A percentile compares a stretch with the other conserved stretches of the same genome.
Conservation (phyloP, 139 green algal genomes). For the Chlorella sp. region DNA sequence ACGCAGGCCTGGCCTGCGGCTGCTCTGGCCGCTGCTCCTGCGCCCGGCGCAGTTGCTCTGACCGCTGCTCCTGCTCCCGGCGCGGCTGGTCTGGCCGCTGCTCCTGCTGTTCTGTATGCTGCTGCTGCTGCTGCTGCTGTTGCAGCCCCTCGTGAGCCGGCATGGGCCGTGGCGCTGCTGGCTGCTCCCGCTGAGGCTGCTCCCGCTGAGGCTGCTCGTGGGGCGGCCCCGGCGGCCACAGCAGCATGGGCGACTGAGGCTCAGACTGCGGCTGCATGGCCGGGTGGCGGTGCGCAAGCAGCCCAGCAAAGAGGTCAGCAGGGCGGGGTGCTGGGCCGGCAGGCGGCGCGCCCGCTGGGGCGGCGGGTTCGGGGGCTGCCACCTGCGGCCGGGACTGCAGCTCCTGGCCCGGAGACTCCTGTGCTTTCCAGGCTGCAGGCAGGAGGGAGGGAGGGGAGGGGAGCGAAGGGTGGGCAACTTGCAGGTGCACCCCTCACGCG, state of each 20-base stretch:
- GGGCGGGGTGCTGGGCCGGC: neutral
- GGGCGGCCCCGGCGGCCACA: too few species aligned
- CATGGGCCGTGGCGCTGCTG: too few species aligned
- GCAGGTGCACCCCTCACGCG: too few species aligned
- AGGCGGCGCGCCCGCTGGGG: too few species aligned
- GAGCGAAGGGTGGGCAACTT: neutral
- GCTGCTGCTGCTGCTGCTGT: neutral
- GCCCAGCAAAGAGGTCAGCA: neutral
- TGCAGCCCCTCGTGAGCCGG: neutral
- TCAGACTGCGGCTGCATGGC: neutral
- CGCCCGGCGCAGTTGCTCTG: neutral
- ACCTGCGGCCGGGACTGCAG: neutral
- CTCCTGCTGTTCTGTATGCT: neutral
- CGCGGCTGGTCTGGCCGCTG: neutral
- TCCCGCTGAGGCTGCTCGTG: too few species aligned
- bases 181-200: neutral
- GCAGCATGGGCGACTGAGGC: too few species aligned
- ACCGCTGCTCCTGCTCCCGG: neutral
- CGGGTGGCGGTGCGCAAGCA: neutral
- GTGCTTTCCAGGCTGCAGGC: too few species aligned
- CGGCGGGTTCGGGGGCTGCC: neutral
- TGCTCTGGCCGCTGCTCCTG: neutral
- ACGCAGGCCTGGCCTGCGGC: neutral
- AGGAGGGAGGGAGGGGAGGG: neutral
- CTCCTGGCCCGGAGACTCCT: neutral